Evolutionary conservation across 179 eudicot genomes (phyloP), one percentile per base, ranked within the genome.

Genomic region (Vitellaria paradoxa): DNA sequence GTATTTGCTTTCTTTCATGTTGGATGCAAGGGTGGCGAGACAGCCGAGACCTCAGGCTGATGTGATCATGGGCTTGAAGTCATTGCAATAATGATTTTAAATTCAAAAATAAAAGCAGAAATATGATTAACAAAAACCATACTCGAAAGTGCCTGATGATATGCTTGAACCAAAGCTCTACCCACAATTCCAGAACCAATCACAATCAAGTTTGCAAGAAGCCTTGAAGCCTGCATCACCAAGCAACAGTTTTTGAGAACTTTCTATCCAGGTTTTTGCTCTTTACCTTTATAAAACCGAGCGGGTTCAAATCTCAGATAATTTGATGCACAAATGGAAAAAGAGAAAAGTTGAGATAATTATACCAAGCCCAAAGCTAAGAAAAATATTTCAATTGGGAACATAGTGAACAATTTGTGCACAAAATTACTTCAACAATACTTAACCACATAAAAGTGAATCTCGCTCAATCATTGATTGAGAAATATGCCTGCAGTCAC

Each of bases 141-240:
- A 91, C 95, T 91, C 10, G 87, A 72, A 74, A 91, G 84, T 75
- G 92, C 95, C 81, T 88, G 92, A 49, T 91, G 87, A 67, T 91
- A 92, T 65, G 96, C 97, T 88, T 92, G 96, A 81, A 85, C 88
- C 59, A 92, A 73, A 79, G 93, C 93, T 86, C 97, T 89, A 60
- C 86, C 78, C 78, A 91, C 21, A 70, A 92, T 84, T 70, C 91
- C 90, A 77, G 93, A 89, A 9, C 97, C 94, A 89, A 91, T 79
- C 4, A 91, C 87, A 7, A 92, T 42, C 75, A 92, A 79, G 73
- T 89, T 90, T 42, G 97, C 94, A 40, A 90, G 76, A 72, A 92
- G 75, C 73, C 77, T 92, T 55, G 91, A 84, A 69, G 97, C 94
- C 97, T 90, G 90, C 65, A 30, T 26, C 52, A 68, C 18, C 45